Base-by-base conservation (phyloP, 2,329 filamentous ascomycete species). In the Fusarium staphyleae region DNA sequence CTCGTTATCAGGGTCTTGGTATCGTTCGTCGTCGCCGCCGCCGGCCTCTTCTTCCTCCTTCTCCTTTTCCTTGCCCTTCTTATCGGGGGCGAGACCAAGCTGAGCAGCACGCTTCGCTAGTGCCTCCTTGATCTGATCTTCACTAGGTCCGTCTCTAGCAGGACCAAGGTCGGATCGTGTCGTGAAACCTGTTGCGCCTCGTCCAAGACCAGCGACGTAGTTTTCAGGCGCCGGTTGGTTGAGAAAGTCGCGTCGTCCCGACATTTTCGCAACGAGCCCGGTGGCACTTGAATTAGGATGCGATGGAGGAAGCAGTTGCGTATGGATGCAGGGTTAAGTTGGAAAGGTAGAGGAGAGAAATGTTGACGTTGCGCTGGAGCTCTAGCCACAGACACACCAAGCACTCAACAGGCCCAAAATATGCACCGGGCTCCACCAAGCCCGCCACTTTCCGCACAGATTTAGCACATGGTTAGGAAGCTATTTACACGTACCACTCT, bases 41-140 rank as follows among this genome's bases (percentile, higher is more conserved):
- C 89, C 87, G 46, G 89, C 87, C 28, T 89, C 87, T 29, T 88
- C 87, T 14, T 89, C 85, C 43, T 89, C 87, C 48, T 89, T 87
- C 41, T 81, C 86, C n/a, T 90, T 84, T 36, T 85, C 86, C 15
- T 90, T 86, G 44, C 87, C 86, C 57, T 83, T 84, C 58, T 89
- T 88, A 49, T 87, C 85, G 7, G 85, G 85, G 37, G 73, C 73
- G n/a, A 84, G 73, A 5, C 93, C 93, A 54, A 98, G 84, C 69
- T 90, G 86, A 51, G 91, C 90, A 7, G 95, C 93, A 67, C 96
- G 88, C 76, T 97, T 97, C 41, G 93, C 93, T 66, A 99, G 88
- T 57, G 91, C 93, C 74, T 96, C 95, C 74, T 98, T 97, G 77
- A 99, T 97, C 77, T 98, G 93, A 72, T 99, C 95, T 68, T 97